Conservation (phyloP, 192 early-diverging fungal species). For the Umbelopsis sp. region DNA sequence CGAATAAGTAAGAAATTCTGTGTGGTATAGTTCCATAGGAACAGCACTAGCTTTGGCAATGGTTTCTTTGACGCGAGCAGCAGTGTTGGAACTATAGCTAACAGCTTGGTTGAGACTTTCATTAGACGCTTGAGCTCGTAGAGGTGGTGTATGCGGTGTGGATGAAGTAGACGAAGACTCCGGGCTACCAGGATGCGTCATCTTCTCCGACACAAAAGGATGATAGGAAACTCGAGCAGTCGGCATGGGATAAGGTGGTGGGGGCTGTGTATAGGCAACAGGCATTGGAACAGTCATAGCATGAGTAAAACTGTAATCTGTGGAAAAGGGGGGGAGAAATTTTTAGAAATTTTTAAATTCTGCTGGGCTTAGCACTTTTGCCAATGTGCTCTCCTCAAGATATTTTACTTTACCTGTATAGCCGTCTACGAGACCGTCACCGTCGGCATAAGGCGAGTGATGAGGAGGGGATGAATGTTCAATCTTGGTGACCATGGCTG, state of each 20-base stretch:
- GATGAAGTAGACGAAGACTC: constrained; percentile 29
- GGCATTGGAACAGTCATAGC: constrained; percentile 13
- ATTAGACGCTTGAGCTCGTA: constrained; percentile 16
- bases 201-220: constrained; percentile 8
- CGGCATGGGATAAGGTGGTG: not conserved
- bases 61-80: constrained; percentile 32
- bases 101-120: constrained; percentile 20
- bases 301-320: constrained; percentile 18
- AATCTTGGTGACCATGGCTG: constrained; percentile 11
- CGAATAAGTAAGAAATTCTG: constrained; percentile 40
- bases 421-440: not conserved
- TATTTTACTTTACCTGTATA: constrained; percentile 2
- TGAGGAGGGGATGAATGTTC: constrained; percentile 14
- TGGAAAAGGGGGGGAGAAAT: not conserved
- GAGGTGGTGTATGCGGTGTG: constrained; percentile 26
- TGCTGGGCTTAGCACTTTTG: not conserved
- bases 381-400: not conserved
- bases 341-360: not conserved
- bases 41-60: constrained; percentile 40
- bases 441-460: constrained; percentile 6
- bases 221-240: constrained; percentile 15
- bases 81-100: constrained; percentile 16
- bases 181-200: constrained; percentile 22
- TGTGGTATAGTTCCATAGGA: constrained; percentile 35
- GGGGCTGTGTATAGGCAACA: not conserved